phyloP scores from a whole-genome alignment of 768 basidiomycete genomes.

The Piloderma croceum region DNA sequence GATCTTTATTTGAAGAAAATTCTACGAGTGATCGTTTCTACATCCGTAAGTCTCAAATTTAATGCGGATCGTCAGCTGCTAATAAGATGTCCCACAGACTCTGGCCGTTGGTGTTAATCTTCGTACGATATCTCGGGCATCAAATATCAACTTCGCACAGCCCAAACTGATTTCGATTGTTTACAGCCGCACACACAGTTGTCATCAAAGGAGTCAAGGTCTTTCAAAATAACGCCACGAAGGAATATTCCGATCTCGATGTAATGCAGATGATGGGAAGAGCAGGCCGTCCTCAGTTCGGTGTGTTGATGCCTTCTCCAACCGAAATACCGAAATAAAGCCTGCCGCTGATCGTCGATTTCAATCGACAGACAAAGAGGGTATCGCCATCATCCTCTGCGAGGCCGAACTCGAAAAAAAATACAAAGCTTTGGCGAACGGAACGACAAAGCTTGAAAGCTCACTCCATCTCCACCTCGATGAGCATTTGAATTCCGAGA shows the following conservation, averaged over 20 bases:
- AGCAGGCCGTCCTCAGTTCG: conserved; percentile 36
- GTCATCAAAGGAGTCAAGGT: conserved; percentile 87
- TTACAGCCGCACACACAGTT: conserved; percentile 82
- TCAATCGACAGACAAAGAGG: conserved; percentile 60
- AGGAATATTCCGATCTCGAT: conserved; percentile 89
- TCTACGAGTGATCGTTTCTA: conserved; percentile 70
- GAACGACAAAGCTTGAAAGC: conserved; percentile 78
- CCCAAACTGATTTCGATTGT: neutral
- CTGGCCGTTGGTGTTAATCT: conserved; percentile 95
- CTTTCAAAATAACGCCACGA: conserved; percentile 62
- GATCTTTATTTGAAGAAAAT: conserved; percentile 59
- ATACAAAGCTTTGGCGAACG: conserved; percentile 64
- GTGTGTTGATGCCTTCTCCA: neutral
- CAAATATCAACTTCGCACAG: conserved; percentile 1
- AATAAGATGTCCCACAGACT: conserved; percentile 48
- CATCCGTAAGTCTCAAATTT: conserved; percentile 54
- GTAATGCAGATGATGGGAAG: conserved; percentile 96
- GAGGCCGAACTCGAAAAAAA: conserved; percentile 66
- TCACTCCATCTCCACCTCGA: conserved; percentile 75
- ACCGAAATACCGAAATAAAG: conserved; percentile 1
- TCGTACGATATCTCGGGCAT: conserved; percentile 42
- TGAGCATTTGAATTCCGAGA: conserved; percentile 94
- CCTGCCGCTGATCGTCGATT: conserved; percentile 1
- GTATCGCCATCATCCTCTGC: conserved; percentile 79
- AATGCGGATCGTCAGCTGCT: conserved; percentile 4